Conservation (phyloP, 805 yeast genomes). For the Saturnispora besseyi region DNA sequence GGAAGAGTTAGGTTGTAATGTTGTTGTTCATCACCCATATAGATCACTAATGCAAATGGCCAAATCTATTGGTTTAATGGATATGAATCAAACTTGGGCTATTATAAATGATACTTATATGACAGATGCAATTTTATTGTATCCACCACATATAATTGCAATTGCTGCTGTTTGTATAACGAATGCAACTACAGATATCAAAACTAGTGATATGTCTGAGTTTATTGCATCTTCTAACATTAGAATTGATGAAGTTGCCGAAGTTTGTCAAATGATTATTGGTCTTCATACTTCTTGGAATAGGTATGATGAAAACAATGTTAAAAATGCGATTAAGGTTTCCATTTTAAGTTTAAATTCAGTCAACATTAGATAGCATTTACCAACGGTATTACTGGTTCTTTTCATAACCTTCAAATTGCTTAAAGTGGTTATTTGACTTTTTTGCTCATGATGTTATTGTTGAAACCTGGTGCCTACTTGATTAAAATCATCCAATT, state of each 20-base stretch:
- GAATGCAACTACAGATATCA: constrained; percentile 1
- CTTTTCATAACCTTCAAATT: no score
- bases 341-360: neutral
- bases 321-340: constrained; percentile 1
- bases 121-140: constrained; percentile 73
- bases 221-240: constrained; percentile 38
- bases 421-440: no score
- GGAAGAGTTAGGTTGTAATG: constrained; percentile 71
- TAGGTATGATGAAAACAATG: constrained; percentile 1
- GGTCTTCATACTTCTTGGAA: constrained; percentile 3
- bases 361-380: neutral
- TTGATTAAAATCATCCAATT: no score
- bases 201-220: constrained; percentile 4
- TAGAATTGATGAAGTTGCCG: constrained; percentile 6
- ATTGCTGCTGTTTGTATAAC: constrained; percentile 75
- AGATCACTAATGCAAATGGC: constrained; percentile 48
- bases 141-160: constrained; percentile 87
- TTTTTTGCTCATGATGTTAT: no score
- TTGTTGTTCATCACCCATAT: constrained; percentile 73
- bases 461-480: no score
- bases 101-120: constrained; percentile 82
- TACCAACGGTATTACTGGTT: no score
- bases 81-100: constrained; percentile 82
- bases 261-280: constrained; percentile 2
- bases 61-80: constrained; percentile 31